A percentile compares a stretch with the other conserved stretches of the same genome.
These are phyloP conservation scores for Mycosphaerella sp. DNA, from an alignment of 2,329 filamentous ascomycete species.

Conservation along the genomic window DNA sequence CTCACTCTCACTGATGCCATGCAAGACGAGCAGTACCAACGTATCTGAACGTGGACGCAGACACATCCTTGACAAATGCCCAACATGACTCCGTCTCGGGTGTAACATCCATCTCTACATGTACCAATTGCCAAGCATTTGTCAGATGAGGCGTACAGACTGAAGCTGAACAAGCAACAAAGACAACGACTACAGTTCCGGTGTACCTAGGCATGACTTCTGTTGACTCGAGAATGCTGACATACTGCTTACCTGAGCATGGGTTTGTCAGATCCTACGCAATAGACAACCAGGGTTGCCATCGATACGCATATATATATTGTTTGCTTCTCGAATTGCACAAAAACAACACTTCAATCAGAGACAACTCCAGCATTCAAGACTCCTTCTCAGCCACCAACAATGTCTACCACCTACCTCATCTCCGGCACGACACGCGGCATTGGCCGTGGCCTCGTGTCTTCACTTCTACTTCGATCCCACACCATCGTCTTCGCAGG, in stretches of 20 bases:
- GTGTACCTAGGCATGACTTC: too few relatives aligned
- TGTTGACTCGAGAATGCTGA: too few relatives aligned
- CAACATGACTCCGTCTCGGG: too few relatives aligned
- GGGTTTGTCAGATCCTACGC: too few relatives aligned
- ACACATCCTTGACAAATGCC: too few relatives aligned
- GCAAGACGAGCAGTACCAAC: too few relatives aligned
- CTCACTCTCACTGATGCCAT: too few relatives aligned
- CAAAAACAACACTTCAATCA: background rate
- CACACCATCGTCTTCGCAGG: slow-evolving; percentile 7
- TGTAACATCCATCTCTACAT: background rate
- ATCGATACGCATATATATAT: too few relatives aligned
- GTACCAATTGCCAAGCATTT: background rate
- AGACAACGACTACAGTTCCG: background rate
- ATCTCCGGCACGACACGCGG: slow-evolving; percentile 9
- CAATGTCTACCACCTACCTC: slow-evolving; percentile 5
- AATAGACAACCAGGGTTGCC: too few relatives aligned
- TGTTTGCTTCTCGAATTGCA: too few relatives aligned
- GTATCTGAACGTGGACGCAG: too few relatives aligned
- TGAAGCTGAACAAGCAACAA: background rate
- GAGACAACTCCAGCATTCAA: background rate
- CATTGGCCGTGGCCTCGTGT: slow-evolving; percentile 11
- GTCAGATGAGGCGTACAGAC: background rate
- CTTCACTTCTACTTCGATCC: background rate
- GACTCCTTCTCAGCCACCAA: background rate
- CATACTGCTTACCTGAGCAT: too few relatives aligned